These are phyloP conservation scores for Phlebiopsis gigantea DNA, from an alignment of 768 basidiomycete genomes.

Conservation along the genomic window DNA sequence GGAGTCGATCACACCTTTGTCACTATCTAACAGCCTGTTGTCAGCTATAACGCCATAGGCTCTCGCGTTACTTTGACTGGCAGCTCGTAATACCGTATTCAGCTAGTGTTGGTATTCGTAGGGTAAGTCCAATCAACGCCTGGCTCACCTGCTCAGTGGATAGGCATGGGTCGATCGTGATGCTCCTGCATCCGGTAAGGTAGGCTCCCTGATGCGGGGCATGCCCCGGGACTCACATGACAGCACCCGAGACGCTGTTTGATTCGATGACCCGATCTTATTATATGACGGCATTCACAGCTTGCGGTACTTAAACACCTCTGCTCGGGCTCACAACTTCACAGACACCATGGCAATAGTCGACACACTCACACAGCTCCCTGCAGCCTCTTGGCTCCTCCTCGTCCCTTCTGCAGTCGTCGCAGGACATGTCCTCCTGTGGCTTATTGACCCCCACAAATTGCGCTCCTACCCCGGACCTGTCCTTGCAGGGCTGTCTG, in stretches of 20 bases:
- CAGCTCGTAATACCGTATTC: background rate
- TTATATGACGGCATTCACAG: background rate
- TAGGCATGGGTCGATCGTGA: background rate
- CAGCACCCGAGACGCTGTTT: background rate
- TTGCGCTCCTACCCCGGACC: constrained; percentile 47
- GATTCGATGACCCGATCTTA: background rate
- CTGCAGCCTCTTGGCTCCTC: constrained; percentile 15
- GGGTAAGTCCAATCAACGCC: background rate
- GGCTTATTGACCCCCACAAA: constrained; percentile 51
- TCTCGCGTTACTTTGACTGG: background rate
- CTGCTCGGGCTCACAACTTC: background rate
- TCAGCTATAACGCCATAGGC: background rate
- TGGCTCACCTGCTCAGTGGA: background rate
- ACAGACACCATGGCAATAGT: constrained; percentile 14
- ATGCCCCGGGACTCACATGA: background rate
- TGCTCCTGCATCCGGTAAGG: background rate
- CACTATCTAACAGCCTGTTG: background rate
- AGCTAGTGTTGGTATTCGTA: background rate
- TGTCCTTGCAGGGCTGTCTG: constrained; percentile 59
- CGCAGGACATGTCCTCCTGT: constrained; percentile 37
- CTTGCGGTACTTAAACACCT: background rate
- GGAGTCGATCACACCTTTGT: background rate
- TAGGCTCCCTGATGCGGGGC: background rate
- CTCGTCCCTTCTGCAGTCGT: constrained; percentile 17
- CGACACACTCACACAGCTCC: constrained; percentile 8